Base-by-base conservation (phyloP, 2,329 filamentous ascomycete genomes). In the Aureobasidium sp. region DNA sequence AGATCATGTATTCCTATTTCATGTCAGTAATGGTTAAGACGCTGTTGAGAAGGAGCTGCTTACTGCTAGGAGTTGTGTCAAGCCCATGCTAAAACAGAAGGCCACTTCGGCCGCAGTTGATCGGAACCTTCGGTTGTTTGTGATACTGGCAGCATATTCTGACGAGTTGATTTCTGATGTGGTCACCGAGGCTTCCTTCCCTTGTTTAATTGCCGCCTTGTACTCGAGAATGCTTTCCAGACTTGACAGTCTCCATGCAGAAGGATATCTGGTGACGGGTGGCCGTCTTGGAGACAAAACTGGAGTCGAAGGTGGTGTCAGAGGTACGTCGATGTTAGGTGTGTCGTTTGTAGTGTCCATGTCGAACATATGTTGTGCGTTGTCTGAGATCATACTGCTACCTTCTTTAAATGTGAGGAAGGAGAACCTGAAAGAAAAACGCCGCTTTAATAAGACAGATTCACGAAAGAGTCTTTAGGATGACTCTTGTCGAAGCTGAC, bases 51-150 rank as follows among this genome's bases (percentile, higher is more conserved):
- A 27, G 27, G 34, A 15, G 21, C 2, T 29, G 11, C 62, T 29
- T 62, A 65, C 64, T 32, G 70, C 69, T 7, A 74, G 65, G 50
- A 74, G 69, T 41, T 73, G 71, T 1, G 71, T 70, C 66, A 73
- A 68, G 45, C 69, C 68, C 42, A 74, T 72, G 10, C 32, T 70
- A 70, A 66, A 73, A 71, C 63, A 68, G 69, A 63, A 74, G 74
- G 32, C 69, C 69, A 7, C 71, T 59, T 74, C 72, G 36, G 66
- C 66, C 21, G 65, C 63, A n/a, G 67, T 63, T 34, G 67, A 67
- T 21, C 71, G 69, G 62, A 72, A 73, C 16, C 50, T 2, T 32
- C 34, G 42, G 6, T 45, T 13, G 3, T 49, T 15, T 10, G 34
- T 49, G 34, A 30, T 16, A 32, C 27, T 41, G 5, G 32, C 3